Conservation (phyloP, 2,329 filamentous ascomycete species). For the Aspergillus persii region DNA sequence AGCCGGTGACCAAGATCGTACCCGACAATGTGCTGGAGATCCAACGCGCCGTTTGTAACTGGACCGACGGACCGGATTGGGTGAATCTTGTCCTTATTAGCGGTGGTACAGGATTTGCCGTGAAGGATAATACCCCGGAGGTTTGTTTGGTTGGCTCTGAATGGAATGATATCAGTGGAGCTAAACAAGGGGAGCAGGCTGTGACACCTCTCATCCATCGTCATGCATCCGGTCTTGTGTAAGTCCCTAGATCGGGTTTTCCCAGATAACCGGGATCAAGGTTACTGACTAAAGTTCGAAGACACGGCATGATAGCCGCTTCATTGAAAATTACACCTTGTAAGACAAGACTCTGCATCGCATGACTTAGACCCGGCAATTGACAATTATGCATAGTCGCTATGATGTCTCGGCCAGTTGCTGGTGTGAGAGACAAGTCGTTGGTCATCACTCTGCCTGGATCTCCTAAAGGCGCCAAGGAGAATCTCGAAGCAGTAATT, state of each 20-base stretch:
- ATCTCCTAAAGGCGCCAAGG: conserved; percentile 89
- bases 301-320: conserved; percentile 87
- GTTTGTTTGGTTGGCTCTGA: conserved; percentile 46
- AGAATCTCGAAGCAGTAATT: conserved; percentile 85
- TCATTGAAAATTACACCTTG: conserved; percentile 87
- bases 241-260: conserved; percentile 30
- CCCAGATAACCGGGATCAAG: not conserved
- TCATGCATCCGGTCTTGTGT: conserved; percentile 82
- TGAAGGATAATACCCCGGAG: conserved; percentile 84
- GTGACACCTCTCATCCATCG: conserved; percentile 76
- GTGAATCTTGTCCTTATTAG: conserved; percentile 80
- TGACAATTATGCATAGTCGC: conserved; percentile 63
- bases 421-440: conserved; percentile 77
- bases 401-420: conserved; percentile 92
- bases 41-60: conserved; percentile 67
- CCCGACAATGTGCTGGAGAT: conserved; percentile 73
- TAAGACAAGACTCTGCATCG: conserved; percentile 48
- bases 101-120: conserved; percentile 89
- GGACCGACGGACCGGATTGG: conserved; percentile 65
- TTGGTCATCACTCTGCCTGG: conserved; percentile 88
- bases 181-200: conserved; percentile 54
- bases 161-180: conserved; percentile 1
- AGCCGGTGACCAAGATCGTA: conserved; percentile 70
- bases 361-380: conserved; percentile 12
- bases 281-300: conserved; percentile 31